Base-by-base conservation (phyloP, 83 land plant genomes). In the Diphasiastrum complanatum region DNA sequence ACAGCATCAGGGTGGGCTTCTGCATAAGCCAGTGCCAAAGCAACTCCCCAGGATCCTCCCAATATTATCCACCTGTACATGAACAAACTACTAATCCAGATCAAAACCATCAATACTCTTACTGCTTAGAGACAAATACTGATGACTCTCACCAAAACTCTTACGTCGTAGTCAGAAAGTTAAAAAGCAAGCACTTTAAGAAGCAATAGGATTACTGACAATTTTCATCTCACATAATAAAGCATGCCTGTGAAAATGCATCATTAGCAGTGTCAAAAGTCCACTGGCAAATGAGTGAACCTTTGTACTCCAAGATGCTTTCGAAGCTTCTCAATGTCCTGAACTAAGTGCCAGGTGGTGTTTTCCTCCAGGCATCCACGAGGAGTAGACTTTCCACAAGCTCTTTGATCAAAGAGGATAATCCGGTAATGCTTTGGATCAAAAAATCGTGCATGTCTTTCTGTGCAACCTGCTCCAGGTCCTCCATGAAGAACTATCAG, bases 11-110 rank as follows among this genome's bases (percentile, higher is more conserved):
- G 83, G 62, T 93, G 81, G 38, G 86, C 60, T 69, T 86, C 84
- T 47, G 86, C 83, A 72, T 93, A 93, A 5, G 96, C 83, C 50
- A 93, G 84, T 23, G 90, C 79, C 60, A 93, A 72, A 12, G 96
- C 82, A 65, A 90, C 93, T 54, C 99, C 99, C 99, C 99, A 93
- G 38, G 99, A 93, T 6, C 99, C 99, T 60, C 99, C 99, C 79
- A 89, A 81, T 3, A 93, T 92, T 84, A 88, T 57, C 68, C 73
- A 70, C 47, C 69, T 69, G 31, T 64, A 31, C 11, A 46, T n/a
- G n/a, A n/a, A n/a, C n/a, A n/a, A n/a, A n/a, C n/a, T n/a, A n/a
- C n/a, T n/a, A n/a, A n/a, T n/a, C n/a, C n/a, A n/a, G n/a, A n/a
- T n/a, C n/a, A n/a, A n/a, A n/a, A n/a, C n/a, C n/a, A n/a, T n/a